These are phyloP conservation scores for Phytophthora sp. DNA, from an alignment of 352 stramenopile genomes.

Conservation along the genomic window DNA sequence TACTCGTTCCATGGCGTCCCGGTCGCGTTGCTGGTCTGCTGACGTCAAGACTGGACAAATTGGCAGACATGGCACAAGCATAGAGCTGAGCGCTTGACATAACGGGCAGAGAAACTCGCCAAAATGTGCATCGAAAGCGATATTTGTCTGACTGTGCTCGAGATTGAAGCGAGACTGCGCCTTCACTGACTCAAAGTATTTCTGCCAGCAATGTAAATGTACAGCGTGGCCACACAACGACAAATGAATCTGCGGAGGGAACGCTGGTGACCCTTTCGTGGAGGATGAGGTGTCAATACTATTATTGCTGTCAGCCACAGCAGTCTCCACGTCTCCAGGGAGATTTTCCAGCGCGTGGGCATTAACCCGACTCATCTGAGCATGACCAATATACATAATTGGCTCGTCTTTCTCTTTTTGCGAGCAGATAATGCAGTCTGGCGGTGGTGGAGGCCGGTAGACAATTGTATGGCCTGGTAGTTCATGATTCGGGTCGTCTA, in stretches of 20 bases:
- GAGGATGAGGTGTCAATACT: conserved; percentile 18
- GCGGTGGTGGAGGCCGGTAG: conserved; percentile 65
- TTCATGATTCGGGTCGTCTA: conserved; percentile 25
- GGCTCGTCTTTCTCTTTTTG: conserved; percentile 85
- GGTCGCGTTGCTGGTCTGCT: conserved; percentile 59
- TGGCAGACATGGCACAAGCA: conserved; percentile 84
- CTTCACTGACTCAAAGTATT: conserved; percentile 89
- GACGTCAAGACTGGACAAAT: conserved; percentile 62
- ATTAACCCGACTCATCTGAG: conserved; percentile 74
- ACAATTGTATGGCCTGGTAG: conserved; percentile 50
- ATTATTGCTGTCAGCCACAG: conserved; percentile 23
- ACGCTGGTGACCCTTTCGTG: conserved; percentile 22
- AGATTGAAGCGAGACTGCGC: conserved; percentile 74
- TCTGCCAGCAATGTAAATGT: conserved; percentile 88
- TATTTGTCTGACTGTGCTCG: conserved; percentile 78
- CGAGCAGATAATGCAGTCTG: conserved; percentile 87
- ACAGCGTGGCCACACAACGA: conserved; percentile 91
- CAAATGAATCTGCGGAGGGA: conserved; percentile 73
- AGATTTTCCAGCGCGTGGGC: conserved; percentile 55
- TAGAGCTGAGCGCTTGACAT: conserved; percentile 92
- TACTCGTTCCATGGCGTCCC: conserved; percentile 71
- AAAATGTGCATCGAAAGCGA: conserved; percentile 86
- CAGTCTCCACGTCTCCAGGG: conserved; percentile 40
- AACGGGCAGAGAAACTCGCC: conserved; percentile 92
- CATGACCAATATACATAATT: conserved; percentile 88